Evolutionary conservation across 2,329 filamentous ascomycete genomes (phyloP).

Genomic region (Sporothrix inflata): DNA sequence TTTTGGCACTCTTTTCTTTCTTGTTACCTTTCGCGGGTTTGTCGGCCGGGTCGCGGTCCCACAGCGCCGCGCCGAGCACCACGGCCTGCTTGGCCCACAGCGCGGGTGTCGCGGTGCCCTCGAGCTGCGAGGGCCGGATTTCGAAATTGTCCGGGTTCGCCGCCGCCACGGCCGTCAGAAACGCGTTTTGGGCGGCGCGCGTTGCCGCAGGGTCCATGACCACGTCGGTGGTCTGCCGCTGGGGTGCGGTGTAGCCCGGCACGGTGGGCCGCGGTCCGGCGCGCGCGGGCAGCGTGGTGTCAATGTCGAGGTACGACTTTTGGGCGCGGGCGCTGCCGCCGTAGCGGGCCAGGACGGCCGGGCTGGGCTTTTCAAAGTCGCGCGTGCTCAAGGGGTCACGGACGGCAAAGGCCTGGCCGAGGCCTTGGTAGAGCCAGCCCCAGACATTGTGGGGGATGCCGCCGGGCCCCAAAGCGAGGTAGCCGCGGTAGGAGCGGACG

Average conservation of each 20-base stretch:
- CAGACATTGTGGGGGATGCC: constrained; percentile 48
- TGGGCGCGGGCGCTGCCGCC: constrained; percentile 29
- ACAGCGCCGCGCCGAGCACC: constrained; percentile 18
- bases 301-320: constrained; percentile 23
- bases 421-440: constrained; percentile 47
- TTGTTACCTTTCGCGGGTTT: too few species aligned
- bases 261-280: constrained; percentile 40
- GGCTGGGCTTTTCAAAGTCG: constrained; percentile 36
- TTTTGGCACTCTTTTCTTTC: neutral
- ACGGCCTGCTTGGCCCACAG: constrained; percentile 34
- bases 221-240: constrained; percentile 43
- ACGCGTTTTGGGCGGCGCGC: neutral
- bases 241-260: constrained; percentile 44
- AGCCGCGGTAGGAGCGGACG: constrained; percentile 44
- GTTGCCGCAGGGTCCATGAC: neutral
- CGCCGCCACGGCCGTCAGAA: constrained; percentile 29
- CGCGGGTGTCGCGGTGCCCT: constrained; percentile 40
- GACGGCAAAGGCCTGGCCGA: constrained; percentile 39
- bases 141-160: constrained; percentile 39
- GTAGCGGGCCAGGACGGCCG: constrained; percentile 35
- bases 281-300: constrained; percentile 33
- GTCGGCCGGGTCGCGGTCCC: constrained; percentile 19
- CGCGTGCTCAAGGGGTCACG: constrained; percentile 41
- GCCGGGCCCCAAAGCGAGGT: constrained; percentile 48
- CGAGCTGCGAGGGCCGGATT: constrained; percentile 39